phyloP scores from a whole-genome alignment of 2,329 filamentous ascomycete genomes.

The Neofusicoccum umdonicola region DNA sequence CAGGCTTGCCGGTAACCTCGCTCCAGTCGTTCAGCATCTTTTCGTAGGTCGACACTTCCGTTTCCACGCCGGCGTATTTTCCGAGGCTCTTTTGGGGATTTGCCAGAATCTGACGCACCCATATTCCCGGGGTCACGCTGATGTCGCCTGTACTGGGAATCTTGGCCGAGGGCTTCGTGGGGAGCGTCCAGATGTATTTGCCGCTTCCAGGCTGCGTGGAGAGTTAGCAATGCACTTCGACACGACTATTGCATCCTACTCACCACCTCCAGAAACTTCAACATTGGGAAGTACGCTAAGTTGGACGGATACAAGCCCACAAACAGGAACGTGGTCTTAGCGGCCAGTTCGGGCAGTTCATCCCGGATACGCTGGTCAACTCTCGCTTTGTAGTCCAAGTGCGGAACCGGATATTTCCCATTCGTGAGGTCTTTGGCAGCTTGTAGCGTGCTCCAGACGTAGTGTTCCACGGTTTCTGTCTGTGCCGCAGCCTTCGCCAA shows the following conservation, averaged over 20 bases:
- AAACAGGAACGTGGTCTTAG: conserved; percentile 30
- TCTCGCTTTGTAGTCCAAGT: conserved; percentile 45
- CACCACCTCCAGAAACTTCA: conserved; percentile 28
- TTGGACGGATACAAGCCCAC: conserved; percentile 33
- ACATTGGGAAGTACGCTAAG: conserved; percentile 28
- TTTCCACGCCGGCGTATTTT: conserved; percentile 28
- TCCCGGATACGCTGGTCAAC: conserved; percentile 43
- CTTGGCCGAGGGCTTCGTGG: conserved; percentile 26
- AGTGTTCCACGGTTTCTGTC: conserved; percentile 42
- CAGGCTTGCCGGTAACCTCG: conserved; percentile 29
- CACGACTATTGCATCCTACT: not conserved
- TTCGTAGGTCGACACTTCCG: conserved; percentile 28
- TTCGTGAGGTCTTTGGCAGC: conserved; percentile 30
- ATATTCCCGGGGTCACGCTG: conserved; percentile 28
- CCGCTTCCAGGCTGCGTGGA: conserved; percentile 18
- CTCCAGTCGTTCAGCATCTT: conserved; percentile 28
- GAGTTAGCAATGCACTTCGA: not conserved
- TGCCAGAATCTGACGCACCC: conserved; percentile 28
- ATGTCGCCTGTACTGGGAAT: conserved; percentile 30
- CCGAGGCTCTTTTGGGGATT: conserved; percentile 21
- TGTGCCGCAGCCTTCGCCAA: conserved; percentile 42
- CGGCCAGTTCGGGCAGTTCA: conserved; percentile 28
- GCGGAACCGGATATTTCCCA: conserved; percentile 37
- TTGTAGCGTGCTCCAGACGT: conserved; percentile 48
- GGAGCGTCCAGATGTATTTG: conserved; percentile 26